Conservation (phyloP, 176 grass and related monocot species). For the Avena sativa region DNA sequence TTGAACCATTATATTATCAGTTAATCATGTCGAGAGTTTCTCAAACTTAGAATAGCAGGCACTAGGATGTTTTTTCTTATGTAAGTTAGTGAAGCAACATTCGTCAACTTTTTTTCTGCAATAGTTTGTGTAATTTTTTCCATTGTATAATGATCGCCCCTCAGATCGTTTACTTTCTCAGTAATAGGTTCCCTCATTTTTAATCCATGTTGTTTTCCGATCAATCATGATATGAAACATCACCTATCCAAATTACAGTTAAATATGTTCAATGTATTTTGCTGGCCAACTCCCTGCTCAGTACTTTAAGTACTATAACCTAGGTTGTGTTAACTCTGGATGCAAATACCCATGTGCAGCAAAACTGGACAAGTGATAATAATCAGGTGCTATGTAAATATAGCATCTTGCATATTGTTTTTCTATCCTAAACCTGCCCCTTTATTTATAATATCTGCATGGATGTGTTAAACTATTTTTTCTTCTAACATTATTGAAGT, state of each 20-base stretch:
- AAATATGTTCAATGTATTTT: not conserved
- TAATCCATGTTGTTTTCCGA: slow-evolving; percentile 20
- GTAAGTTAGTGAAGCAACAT: not conserved
- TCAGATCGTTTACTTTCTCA: slow-evolving; percentile 14
- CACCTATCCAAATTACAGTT: slow-evolving; percentile 21
- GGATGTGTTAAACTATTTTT: not conserved
- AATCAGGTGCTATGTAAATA: not conserved
- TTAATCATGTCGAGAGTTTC: not conserved
- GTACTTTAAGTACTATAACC: not conserved
- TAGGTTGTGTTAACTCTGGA: not conserved
- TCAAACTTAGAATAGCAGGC: slow-evolving; percentile 11
- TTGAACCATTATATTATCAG: not conserved
- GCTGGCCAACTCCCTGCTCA: not conserved
- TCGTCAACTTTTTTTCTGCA: slow-evolving; percentile 28
- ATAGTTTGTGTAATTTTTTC: slow-evolving; percentile 9
- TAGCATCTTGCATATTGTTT: not conserved
- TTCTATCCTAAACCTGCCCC: not conserved
- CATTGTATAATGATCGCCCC: slow-evolving; percentile 24
- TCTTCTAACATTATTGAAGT: slow-evolving; percentile 24
- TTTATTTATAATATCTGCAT: not conserved
- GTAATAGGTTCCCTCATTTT: slow-evolving; percentile 1
- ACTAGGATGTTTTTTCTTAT: not conserved
- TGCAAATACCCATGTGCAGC: not conserved
- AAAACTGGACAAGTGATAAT: not conserved
- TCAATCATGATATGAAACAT: not conserved